Evolutionary conservation across 495 filamentous ascomycete genomes (phyloP).

Genomic region (Neurospora pannonica): DNA sequence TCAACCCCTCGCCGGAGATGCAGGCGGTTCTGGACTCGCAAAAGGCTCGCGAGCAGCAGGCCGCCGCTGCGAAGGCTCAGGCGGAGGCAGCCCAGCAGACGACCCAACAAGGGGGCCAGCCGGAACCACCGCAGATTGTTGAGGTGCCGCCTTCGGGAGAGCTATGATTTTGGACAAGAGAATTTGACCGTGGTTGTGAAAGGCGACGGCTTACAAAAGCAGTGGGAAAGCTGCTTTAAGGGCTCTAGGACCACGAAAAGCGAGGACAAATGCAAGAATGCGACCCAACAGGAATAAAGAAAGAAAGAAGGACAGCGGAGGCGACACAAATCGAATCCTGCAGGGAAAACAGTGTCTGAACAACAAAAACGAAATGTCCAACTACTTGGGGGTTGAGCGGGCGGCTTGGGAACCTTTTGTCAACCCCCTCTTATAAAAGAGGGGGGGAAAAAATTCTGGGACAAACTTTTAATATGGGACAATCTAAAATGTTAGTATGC

Average conservation of each 20-base stretch:
- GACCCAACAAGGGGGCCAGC: neutral
- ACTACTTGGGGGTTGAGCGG: too few species aligned
- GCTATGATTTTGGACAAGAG: neutral
- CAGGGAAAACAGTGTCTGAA: neutral
- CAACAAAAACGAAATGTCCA: neutral
- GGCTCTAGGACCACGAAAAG: neutral
- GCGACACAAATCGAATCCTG: neutral
- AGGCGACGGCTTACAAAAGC: neutral
- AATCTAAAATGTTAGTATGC: too few species aligned
- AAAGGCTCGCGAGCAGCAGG: slow-evolving; percentile 32
- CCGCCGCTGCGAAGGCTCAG: slow-evolving; percentile 12
- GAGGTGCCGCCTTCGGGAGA: slow-evolving; percentile 10
- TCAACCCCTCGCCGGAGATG: slow-evolving; percentile 44
- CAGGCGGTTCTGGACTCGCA: slow-evolving; percentile 40
- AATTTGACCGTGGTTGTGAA: neutral
- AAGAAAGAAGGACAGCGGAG: neutral
- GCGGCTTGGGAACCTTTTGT: too few species aligned
- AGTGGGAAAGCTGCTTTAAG: neutral
- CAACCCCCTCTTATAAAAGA: too few species aligned
- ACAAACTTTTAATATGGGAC: too few species aligned
- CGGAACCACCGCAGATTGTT: slow-evolving; percentile 5
- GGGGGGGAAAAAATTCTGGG: too few species aligned
- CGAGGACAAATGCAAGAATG: neutral
- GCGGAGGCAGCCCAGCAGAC: slow-evolving; percentile 1
- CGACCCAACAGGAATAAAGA: neutral